Conservation (phyloP, 108 stramenopile genomes). For the Aureococcus anophagefferens region DNA sequence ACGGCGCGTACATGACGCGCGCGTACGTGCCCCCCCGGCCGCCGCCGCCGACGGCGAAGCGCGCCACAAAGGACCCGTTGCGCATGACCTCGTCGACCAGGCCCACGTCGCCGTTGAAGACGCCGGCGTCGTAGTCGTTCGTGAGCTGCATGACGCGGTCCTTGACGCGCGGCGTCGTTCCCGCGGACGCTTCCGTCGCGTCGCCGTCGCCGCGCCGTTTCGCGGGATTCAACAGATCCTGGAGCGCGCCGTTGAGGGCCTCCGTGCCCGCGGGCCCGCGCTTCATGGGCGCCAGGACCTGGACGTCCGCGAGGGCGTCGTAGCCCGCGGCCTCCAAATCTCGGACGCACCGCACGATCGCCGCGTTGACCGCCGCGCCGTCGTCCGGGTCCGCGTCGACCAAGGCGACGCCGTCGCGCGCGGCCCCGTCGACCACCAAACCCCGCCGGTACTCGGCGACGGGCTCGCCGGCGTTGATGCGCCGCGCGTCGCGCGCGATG, state of each 20-base stretch:
- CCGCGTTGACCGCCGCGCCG: neutral
- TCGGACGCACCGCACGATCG: neutral
- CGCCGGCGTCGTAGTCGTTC: constrained; percentile 6
- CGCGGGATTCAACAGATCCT: neutral
- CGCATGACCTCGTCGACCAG: neutral
- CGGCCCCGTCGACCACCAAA: neutral
- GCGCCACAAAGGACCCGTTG: neutral
- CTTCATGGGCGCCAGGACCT: constrained; percentile 9
- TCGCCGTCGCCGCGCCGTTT: neutral
- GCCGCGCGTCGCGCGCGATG: constrained; percentile 1
- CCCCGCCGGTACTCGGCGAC: neutral
- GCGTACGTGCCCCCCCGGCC: no score
- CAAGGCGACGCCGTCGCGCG: neutral
- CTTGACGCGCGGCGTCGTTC: neutral
- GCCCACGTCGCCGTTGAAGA: constrained; percentile 12
- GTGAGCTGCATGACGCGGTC: constrained; percentile 8
- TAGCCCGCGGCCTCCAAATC: neutral
- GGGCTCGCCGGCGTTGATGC: neutral
- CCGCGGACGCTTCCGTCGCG: neutral
- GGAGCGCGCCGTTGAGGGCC: constrained; percentile 1
- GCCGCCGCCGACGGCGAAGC: neutral
- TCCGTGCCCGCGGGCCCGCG: neutral
- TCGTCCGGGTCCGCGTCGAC: neutral
- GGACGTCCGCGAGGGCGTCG: constrained; percentile 6
- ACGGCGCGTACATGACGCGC: neutral